Evolutionary conservation across 768 basidiomycete species (phyloP), one percentile per base, ranked within the genome.

Genomic region (Phaeotremella fagi): DNA sequence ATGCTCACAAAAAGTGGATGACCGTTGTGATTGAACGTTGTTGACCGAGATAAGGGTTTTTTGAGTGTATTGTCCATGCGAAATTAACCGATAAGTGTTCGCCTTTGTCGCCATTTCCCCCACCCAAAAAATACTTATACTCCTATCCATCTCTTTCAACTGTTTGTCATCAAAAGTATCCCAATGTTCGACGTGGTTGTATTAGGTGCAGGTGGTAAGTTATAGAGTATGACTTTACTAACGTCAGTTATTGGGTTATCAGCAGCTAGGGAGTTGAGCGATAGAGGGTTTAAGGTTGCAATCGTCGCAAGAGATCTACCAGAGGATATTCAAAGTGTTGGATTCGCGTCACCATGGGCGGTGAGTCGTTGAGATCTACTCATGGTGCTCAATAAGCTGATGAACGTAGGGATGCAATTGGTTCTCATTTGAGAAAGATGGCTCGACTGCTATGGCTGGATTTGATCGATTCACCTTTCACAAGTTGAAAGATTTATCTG

Each of bases 261-360:
- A 6, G 59, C 60, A 15, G 75, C 75, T 16, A 48, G 64, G 11
- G 62, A 64, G 35, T 61, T 75, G 26, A 52, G 48, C 0, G 48
- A 58, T 14, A 50, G 60, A 26, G 74, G 75, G 11, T 52, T 63
- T 15, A 48, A 50, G 9, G 64, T 73, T 1, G 61, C 59, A 5
- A 53, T 76, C 41, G 53, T 75, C 14, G 75, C 72, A 0, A 63
- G 68, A 38, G 75, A 76, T 46, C 50, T 75, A 31, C 75, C 75
- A 2, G 66, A 73, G 29, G 75, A 76, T 62, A 25, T 58, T 4
- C 41, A 66, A 35, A 62, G 60, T 12, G 55, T 57, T 4, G 59
- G 52, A 0, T 76, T 76, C 52, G 72, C 75, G 1, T 56, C 51
- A 18, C 75, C 75, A 0, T 76, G 75, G 75, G 74, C 75, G 0